Percentiles rank a stretch among this genome's conserved stretches.
These are phyloP conservation scores for Calocera cornea DNA, from an alignment of 768 basidiomycete genomes.

Conservation along the genomic window DNA sequence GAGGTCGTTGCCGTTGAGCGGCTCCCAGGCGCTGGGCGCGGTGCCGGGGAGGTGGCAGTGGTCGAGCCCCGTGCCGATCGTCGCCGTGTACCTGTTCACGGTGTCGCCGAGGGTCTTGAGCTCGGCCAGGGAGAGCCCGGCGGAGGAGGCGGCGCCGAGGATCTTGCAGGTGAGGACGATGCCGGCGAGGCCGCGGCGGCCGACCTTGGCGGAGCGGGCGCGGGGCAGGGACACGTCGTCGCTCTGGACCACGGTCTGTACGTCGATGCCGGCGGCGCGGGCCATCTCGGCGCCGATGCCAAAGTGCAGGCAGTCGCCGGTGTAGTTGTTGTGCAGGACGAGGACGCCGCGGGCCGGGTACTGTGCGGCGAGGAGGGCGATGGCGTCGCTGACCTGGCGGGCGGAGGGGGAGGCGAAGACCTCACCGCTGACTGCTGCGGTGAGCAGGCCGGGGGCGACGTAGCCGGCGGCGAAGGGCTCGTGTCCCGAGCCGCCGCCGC, in stretches of 20 bases:
- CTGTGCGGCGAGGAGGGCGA: conserved; percentile 24
- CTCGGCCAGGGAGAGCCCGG: conserved; percentile 52
- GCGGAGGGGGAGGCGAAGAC: conserved; percentile 51
- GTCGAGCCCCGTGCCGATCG: conserved; percentile 75
- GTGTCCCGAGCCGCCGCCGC: conserved; percentile 44
- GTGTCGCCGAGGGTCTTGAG: conserved; percentile 55
- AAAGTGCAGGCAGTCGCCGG: conserved; percentile 83
- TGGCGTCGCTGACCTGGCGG: conserved; percentile 39
- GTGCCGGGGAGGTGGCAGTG: conserved; percentile 81
- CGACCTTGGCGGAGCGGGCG: conserved; percentile 38
- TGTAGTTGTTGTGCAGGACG: conserved; percentile 53
- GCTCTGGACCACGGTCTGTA: conserved; percentile 69
- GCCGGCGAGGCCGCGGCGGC: conserved; percentile 70
- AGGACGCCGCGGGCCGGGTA: conserved; percentile 18
- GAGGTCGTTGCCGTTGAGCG: conserved; percentile 48
- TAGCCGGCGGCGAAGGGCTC: conserved; percentile 48
- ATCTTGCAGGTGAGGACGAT: conserved; percentile 82
- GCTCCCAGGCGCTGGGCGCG: conserved; percentile 24
- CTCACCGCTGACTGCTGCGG: conserved; percentile 45
- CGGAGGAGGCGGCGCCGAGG: conserved; percentile 63
- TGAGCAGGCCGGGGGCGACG: conserved; percentile 43
- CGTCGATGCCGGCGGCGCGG: conserved; percentile 44
- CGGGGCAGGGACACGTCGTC: conserved; percentile 81
- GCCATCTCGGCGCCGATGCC: conserved; percentile 80
- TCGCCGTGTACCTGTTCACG: conserved; percentile 52